Percentiles rank a stretch among this genome's conserved stretches.
phyloP scores from a whole-genome alignment of 140 eudicot species.

The Ambrosia hybrid region DNA sequence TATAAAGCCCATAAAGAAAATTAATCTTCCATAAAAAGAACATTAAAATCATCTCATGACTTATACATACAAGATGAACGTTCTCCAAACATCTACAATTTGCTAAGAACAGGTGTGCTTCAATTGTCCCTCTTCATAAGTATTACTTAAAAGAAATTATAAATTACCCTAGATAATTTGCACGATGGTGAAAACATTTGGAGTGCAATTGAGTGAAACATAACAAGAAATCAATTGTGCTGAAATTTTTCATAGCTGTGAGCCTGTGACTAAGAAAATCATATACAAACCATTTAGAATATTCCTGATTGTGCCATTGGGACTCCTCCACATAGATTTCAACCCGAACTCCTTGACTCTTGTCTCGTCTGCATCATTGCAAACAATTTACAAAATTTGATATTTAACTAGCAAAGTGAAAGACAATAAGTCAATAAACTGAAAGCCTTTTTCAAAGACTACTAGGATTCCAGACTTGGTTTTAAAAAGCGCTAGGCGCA shows the following conservation, averaged over 20 bases:
- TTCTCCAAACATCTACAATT: conserved; percentile 7
- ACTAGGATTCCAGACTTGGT: neutral
- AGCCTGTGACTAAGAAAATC: neutral
- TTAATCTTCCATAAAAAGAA: neutral
- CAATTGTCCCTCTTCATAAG: conserved; percentile 14
- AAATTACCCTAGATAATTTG: conserved; percentile 8
- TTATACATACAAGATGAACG: conserved; percentile 10
- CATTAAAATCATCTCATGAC: neutral
- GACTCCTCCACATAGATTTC: conserved; percentile 97
- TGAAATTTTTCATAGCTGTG: neutral
- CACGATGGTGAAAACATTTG: neutral
- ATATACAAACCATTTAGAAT: conserved; percentile 70
- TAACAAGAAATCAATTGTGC: conserved; percentile 7
- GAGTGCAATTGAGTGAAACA: neutral
- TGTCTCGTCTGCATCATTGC: conserved; percentile 70
- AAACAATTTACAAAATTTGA: conserved; percentile 13
- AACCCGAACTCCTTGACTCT: conserved; percentile 91
- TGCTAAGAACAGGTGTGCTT: neutral
- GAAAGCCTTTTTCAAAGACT: neutral
- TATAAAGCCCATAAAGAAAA: conserved; percentile 1
- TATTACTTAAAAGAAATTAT: neutral
- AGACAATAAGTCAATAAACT: neutral
- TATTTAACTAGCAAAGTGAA: conserved; percentile 5
- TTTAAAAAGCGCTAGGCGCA: too few relatives aligned
- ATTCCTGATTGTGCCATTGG: conserved; percentile 97